phyloP scores from a whole-genome alignment of 768 basidiomycete species.

The Kwoniella europaea region DNA sequence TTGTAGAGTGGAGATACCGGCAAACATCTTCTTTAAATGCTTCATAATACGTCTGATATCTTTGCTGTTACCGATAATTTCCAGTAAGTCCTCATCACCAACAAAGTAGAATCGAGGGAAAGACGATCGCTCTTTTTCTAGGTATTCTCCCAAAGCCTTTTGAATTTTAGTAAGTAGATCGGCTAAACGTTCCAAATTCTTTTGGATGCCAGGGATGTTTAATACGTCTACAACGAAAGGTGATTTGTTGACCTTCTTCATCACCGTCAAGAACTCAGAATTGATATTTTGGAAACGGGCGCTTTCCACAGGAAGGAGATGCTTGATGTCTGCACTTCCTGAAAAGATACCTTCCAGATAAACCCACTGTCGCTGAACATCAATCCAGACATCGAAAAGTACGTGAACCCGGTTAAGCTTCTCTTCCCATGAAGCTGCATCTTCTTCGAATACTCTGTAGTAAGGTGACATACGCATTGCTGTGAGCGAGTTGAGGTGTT shows the following conservation, averaged over 20 bases:
- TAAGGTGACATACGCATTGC: conserved; percentile 99
- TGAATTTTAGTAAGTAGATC: conserved; percentile 98
- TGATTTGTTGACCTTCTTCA: conserved; percentile 99
- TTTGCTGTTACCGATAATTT: conserved; percentile 99
- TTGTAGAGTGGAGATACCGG: conserved; percentile 86
- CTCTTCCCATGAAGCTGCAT: conserved; percentile 88
- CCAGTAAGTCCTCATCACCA: conserved; percentile 95
- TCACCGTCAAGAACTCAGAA: conserved; percentile 93
- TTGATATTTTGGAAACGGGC: conserved; percentile 99
- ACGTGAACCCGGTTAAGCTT: conserved; percentile 96
- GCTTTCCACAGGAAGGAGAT: conserved; percentile 94
- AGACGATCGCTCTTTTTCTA: conserved; percentile 93
- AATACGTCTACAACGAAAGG: conserved; percentile 96
- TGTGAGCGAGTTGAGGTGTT: conserved; percentile 91
- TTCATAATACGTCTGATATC: conserved; percentile 98
- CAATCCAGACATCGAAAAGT: conserved; percentile 98
- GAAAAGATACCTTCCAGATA: conserved; percentile 99
- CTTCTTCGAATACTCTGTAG: conserved; percentile 72
- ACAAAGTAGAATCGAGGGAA: conserved; percentile 99
- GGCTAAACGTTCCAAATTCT: conserved; percentile 93
- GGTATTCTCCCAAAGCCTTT: conserved; percentile 97
- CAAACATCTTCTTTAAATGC: conserved; percentile 99
- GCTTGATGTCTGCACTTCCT: conserved; percentile 99
- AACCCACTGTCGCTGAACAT: conserved; percentile 99
- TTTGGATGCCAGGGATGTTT: conserved; percentile 94